These are phyloP conservation scores for Plectosphaerella sp. DNA, from an alignment of 2,329 filamentous ascomycete species.

Conservation along the genomic window DNA sequence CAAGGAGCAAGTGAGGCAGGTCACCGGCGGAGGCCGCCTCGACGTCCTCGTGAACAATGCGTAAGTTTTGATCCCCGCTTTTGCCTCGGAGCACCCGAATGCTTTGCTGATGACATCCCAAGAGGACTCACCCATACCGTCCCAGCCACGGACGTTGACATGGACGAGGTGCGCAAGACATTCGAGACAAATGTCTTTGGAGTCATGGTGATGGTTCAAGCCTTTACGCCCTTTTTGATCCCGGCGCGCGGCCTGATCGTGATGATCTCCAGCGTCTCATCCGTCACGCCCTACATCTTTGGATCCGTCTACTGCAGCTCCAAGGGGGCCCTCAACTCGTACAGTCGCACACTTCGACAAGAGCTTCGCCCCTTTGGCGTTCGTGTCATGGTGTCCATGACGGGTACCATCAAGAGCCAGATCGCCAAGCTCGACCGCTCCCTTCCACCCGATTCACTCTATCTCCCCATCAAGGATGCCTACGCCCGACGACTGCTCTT, in stretches of 20 bases:
- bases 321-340: slow-evolving; percentile 48
- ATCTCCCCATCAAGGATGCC: slow-evolving; percentile 36
- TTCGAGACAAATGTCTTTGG: slow-evolving; percentile 56
- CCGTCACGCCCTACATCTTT: slow-evolving; percentile 44
- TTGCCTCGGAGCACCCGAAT: too few species aligned
- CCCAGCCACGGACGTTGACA: slow-evolving; percentile 45
- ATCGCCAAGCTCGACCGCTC: slow-evolving; percentile 36
- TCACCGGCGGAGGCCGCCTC: slow-evolving; percentile 48
- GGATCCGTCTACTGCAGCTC: slow-evolving; percentile 47
- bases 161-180: slow-evolving; percentile 45
- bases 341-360: slow-evolving; percentile 46
- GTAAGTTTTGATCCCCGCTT: too few species aligned
- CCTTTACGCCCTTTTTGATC: slow-evolving; percentile 45
- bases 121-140: slow-evolving; percentile 48
- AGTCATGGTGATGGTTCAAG: slow-evolving; percentile 50
- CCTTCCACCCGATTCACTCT: slow-evolving; percentile 42
- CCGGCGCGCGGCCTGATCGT: slow-evolving; percentile 46
- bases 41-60: slow-evolving; percentile 59
- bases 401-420: slow-evolving; percentile 47
- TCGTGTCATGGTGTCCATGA: slow-evolving; percentile 51
- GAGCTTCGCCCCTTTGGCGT: slow-evolving; percentile 50
- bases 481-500: slow-evolving; percentile 41
- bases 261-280: slow-evolving; percentile 49
- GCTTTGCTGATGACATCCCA: not conserved
- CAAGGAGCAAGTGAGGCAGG: slow-evolving; percentile 37